Base-by-base conservation (phyloP, 768 basidiomycete genomes). In the Boletellus emodensis region DNA sequence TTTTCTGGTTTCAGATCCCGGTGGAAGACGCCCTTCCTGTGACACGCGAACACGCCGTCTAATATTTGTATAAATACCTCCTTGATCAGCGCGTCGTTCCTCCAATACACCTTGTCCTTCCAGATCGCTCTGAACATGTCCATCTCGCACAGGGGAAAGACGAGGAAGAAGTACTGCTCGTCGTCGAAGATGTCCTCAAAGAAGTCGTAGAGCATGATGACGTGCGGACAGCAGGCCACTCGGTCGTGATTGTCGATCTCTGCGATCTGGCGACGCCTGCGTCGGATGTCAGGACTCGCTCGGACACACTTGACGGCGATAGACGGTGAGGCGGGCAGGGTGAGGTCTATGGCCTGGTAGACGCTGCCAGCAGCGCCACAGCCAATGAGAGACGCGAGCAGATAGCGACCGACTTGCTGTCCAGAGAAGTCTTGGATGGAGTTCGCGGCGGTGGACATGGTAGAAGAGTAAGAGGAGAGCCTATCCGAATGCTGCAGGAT, bases 1-100 rank as follows among this genome's bases (percentile, higher is more conserved):
- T 85, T 91, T 62, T 92, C 92, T 1, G 90, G 90, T 65, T 94
- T 93, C 61, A 94, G 78, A 61, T 93, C 90, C 20, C 90, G 84
- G 68, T 94, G 92, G 64, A 76, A 91, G 52, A 94, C 79, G 12
- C 82, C 79, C 26, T 75, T 72, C 32, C 72, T 66, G 61, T 94
- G 90, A 61, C 87, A 90, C 58, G 85, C 77, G 44, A 83, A 74
- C 44, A 94, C 80, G 1, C 87, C 86, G 56, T 90, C 87, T 55
- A 93, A 66, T 48, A 94, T 76, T 59, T 93, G 85, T 37, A 87
- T 53, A 66, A 90, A 93, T 30, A 79, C 76, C 37, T 65, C 63
- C 62, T 80, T 84, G 69, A 90, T 82, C 56, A 86, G 76, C 2
- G 62, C 64, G 50, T 80, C 79, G 52, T 88, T 77, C 40, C 79